Evolutionary conservation across 2,329 filamentous ascomycete genomes (phyloP), one percentile per base, ranked within the genome.

Genomic region (Colletotrichum liriopes): DNA sequence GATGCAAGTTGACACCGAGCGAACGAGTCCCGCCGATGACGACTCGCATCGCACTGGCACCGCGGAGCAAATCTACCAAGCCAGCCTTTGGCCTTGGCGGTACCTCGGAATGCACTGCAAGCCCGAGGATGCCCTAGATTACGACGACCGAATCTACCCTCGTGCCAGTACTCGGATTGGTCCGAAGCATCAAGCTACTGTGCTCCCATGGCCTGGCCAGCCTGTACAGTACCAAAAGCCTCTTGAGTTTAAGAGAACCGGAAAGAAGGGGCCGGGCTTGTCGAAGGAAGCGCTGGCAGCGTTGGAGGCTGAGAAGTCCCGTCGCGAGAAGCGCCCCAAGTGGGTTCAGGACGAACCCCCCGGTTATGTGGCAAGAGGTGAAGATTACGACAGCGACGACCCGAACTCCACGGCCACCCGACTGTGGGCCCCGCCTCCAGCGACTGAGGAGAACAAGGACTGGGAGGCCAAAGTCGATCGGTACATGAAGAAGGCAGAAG

Each of bases 101-200:
- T 99, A 99, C 81, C 85, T 99, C 8, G 96, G 96, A 47, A 95
- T 98, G 76, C 96, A 99, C 83, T 98, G 95, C 83, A 93, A 95
- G 76, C 93, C 96, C 1, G 95, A 98, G 81, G 96, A 99, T 84
- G 96, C 94, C 0, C 86, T 99, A 39, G 96, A 99, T 81, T 97
- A 98, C 79, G 96, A 99, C 78, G 96, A 99, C 81, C 92, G 96
- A 75, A 98, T 99, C 75, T 98, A 98, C 79, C 96, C 96, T 11
- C 93, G 96, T 75, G 96, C 96, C 20, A 97, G 95, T 79, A 98
- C 96, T 67, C 93, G 96, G 47, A 87, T 98, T 47, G 96, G 96
- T 9, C 94, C 95, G 12, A 91, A 95, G 67, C 95, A 98, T 81
- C 96, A 99, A 84, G 96, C 96, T 5, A 92, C 91, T 76, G 93